Conservation (phyloP, 768 basidiomycete species). For the Leccinellum rugosiceps region DNA sequence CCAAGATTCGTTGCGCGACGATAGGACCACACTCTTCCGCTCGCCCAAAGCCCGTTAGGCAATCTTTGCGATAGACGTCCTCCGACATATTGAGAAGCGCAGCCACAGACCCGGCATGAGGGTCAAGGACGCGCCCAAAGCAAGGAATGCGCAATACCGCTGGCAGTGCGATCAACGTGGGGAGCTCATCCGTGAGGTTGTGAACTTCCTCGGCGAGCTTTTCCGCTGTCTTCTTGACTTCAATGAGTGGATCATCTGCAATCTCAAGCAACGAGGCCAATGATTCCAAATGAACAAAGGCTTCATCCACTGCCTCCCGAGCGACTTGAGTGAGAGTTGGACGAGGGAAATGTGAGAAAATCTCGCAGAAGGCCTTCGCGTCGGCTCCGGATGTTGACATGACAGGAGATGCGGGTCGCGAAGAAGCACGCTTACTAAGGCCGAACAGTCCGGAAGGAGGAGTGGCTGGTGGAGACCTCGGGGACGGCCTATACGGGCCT, state of each 20-base stretch:
- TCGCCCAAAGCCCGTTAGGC: conserved; percentile 70
- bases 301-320: conserved; percentile 80
- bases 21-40: conserved; percentile 69
- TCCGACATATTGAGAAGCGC: conserved; percentile 56
- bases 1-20: conserved; percentile 56
- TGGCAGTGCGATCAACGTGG: conserved; percentile 72
- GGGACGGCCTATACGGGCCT: conserved; percentile 38
- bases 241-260: conserved; percentile 33
- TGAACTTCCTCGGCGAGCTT: conserved; percentile 43
- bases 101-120: conserved; percentile 38
- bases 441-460: conserved; percentile 57
- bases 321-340: conserved; percentile 58
- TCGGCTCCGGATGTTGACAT: conserved; percentile 51
- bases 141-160: conserved; percentile 54
- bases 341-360: conserved; percentile 58
- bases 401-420: conserved; percentile 63
- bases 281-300: conserved; percentile 60
- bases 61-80: conserved; percentile 63
- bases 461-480: conserved; percentile 51
- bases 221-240: conserved; percentile 18
- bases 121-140: conserved; percentile 1
- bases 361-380: conserved; percentile 57
- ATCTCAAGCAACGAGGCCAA: conserved; percentile 57
- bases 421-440: conserved; percentile 62
- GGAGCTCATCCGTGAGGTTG: conserved; percentile 57